Base-by-base conservation (phyloP, 108 stramenopile species). In the Nitzschia sp. region DNA sequence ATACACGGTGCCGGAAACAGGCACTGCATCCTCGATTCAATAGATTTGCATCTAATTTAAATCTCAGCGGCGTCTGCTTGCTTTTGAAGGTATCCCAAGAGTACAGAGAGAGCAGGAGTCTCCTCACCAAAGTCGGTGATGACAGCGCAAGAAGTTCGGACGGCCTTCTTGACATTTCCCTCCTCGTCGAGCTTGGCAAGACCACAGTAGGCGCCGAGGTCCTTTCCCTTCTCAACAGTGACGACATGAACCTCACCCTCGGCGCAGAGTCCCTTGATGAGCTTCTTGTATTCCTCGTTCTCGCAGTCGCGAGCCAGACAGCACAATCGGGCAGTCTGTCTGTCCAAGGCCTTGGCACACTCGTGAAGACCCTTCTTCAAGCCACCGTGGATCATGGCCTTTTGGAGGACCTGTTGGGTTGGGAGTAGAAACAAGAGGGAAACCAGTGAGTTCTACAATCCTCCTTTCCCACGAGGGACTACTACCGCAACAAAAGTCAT, bases 121-220 rank as follows among this genome's bases (percentile, higher is more conserved):
- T 98, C 97, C 80, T 98, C 97, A 39, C 99, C 99, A 71, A 98
- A 99, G 73, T 99, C 98, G 46, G 99, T 98, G 66, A 99, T 92
- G 53, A 97, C 98, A 39, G 97, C 96, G 72, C 93, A 96, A 37
- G 92, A 94, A 61, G 95, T 96, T 53, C 95, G 87, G 53, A 98
- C 97, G 14, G 96, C 98, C 93, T 98, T 98, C 83, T 91, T 95
- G 54, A 95, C 91, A 69, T 83, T 80, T 40, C 98, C 97, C 60
- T 99, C 98, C 41, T 84, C 93, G 67, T 98, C 91, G 63, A 99
- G 79, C 86, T 97, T 98, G 87, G 93, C 92, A 65, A 99, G 90
- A 29, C 99, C 99, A 65, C 94, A 95, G 96, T 92, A 97, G 71
- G 97, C 95, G 64, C 97, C 99, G 21, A 99, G 80, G 57, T 97